Percentiles rank a stretch among this genome's conserved stretches.
phyloP scores from a whole-genome alignment of 2,329 filamentous ascomycete species.

The Sporothrix brunneoviolacea region DNA sequence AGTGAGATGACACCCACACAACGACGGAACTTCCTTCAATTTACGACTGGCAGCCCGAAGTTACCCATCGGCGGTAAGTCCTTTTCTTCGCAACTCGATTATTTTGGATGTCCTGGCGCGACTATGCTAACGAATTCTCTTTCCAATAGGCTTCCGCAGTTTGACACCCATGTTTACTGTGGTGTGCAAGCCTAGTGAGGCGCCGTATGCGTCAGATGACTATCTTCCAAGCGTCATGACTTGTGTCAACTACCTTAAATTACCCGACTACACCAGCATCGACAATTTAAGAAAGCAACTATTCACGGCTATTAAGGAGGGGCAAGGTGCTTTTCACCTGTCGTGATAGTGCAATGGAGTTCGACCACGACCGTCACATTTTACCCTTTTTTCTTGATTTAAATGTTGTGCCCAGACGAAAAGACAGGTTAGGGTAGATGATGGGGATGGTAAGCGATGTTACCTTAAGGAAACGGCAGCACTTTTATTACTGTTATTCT shows the following conservation, averaged over 20 bases:
- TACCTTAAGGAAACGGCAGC: no score
- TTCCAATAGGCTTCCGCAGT: constrained; percentile 74
- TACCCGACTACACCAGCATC: constrained; percentile 84
- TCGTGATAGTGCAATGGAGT: constrained; percentile 46
- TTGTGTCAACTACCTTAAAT: constrained; percentile 96
- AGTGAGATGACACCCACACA: constrained; percentile 70
- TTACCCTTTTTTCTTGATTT: no score
- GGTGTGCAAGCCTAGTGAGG: constrained; percentile 96
- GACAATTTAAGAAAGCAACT: constrained; percentile 72
- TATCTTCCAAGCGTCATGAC: constrained; percentile 99
- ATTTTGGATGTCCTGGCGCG: no score
- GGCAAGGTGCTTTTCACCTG: constrained; percentile 94
- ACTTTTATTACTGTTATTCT: no score
- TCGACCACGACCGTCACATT: not conserved
- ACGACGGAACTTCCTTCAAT: constrained; percentile 91
- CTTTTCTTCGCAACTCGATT: no score
- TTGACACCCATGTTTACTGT: constrained; percentile 98
- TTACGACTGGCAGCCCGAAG: constrained; percentile 96
- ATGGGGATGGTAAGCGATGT: no score
- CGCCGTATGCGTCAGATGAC: constrained; percentile 88
- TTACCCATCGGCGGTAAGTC: constrained; percentile 92
- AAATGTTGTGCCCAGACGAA: no score
- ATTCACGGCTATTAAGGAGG: constrained; percentile 82
- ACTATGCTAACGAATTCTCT: constrained; percentile 26
- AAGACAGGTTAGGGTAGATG: no score